These are phyloP conservation scores for Aspergillus felis DNA, from an alignment of 2,329 filamentous ascomycete species.

Conservation along the genomic window DNA sequence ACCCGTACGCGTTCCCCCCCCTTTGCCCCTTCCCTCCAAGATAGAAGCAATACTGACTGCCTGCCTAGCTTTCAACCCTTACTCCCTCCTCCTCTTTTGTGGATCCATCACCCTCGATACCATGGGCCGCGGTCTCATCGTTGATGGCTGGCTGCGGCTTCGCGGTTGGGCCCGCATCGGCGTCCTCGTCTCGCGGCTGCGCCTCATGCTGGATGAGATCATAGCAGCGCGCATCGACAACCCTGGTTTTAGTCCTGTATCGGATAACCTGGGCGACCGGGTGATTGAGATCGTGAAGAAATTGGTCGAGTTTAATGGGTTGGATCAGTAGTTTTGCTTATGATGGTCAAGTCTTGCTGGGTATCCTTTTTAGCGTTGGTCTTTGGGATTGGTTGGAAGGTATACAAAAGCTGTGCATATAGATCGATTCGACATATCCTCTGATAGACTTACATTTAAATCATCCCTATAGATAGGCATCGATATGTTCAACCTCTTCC, in stretches of 20 bases:
- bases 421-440: background rate
- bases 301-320: conserved; percentile 83
- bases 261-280: conserved; percentile 26
- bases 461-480: background rate
- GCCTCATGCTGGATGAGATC: conserved; percentile 81
- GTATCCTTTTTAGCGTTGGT: background rate
- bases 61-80: conserved; percentile 69
- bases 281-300: conserved; percentile 74
- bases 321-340: conserved; percentile 53
- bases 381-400: background rate
- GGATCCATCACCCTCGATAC: conserved; percentile 84
- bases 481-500: background rate
- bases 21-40: conserved; percentile 1
- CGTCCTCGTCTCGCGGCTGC: conserved; percentile 76
- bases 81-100: conserved; percentile 81
- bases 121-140: conserved; percentile 75
- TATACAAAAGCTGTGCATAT: background rate
- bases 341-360: background rate
- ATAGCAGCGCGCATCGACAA: conserved; percentile 78
- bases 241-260: conserved; percentile 55
- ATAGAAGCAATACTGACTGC: background rate
- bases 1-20: conserved; percentile 60
- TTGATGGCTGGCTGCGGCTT: conserved; percentile 85
- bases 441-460: background rate
- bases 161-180: conserved; percentile 94